Base-by-base conservation (phyloP, 2,329 filamentous ascomycete species). In the Aspergillus chevalieri region DNA sequence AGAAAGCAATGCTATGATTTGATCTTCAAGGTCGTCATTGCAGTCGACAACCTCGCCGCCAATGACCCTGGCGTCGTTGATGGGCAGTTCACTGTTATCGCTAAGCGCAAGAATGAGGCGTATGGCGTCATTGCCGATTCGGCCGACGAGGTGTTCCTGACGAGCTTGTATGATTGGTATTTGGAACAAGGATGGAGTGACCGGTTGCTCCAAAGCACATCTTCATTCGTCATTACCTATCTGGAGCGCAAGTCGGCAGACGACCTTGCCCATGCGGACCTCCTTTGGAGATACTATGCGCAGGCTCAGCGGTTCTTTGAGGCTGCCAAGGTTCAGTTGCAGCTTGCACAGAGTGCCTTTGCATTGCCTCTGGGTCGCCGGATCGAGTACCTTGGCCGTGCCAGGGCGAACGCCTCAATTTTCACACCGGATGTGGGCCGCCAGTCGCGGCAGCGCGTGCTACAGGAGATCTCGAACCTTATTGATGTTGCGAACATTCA, bases 151-250 rank as follows among this genome's bases (percentile, higher is more conserved):
- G 87, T 96, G 4, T 98, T 98, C 74, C 86, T 97, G 66, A 94
- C 89, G 53, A 89, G 89, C 61, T 78, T 98, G n/a, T 98, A 96
- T 66, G 91, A 96, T 62, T 98, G 93, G 92, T 98, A 98, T 69
- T 84, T 97, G 57, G 73, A 80, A 47, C 85, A 91, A 65, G 86
- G 87, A 15, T 91, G 88, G 83, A 86, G 83, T 8, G 89, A 96
- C 55, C 85, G 90, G 12, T 80, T 98, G 24, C 80, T 98, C 30
- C 83, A 86, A 33, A 89, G 93, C 46, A 82, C 91, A 50, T 95
- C 91, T 4, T 82, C 85, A 0, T 91, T 90, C 61, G 89, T 97
- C 22, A 80, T 94, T 39, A 87, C 84, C 2, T 98, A 95, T 66
- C 80, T 98, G 2, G 78, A 88, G 62, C 84, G 86, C 47, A 85